phyloP scores from a whole-genome alignment of 352 stramenopile species.

The Pythium periplocum region DNA sequence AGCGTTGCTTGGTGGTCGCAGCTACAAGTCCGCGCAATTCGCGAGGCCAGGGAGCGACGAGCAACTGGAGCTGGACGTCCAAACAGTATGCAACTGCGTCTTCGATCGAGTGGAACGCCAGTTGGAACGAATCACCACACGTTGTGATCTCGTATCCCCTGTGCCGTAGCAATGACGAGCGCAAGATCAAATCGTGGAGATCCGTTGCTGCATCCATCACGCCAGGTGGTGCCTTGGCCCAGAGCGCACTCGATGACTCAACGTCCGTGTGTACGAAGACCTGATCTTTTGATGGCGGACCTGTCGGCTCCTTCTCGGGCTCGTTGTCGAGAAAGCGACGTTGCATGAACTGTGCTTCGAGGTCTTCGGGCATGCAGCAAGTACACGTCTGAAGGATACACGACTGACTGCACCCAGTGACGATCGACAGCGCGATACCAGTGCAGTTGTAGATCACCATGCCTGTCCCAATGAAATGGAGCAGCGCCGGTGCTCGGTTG shows the following conservation, averaged over 20 bases:
- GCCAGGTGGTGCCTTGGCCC: neutral
- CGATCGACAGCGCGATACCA: neutral
- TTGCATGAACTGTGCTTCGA: no score
- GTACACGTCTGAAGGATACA: neutral
- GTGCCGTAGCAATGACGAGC: constrained; percentile 4
- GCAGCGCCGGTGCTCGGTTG: neutral
- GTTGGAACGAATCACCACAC: constrained; percentile 15
- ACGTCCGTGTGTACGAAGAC: constrained; percentile 23
- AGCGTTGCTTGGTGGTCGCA: constrained; percentile 3
- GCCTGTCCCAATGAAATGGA: constrained; percentile 6
- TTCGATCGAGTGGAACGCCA: constrained; percentile 15
- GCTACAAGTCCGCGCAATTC: constrained; percentile 8
- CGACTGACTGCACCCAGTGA: neutral
- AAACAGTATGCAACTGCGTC: constrained; percentile 17
- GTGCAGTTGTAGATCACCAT: constrained; percentile 3
- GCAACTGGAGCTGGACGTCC: constrained; percentile 10
- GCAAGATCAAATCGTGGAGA: constrained; percentile 13
- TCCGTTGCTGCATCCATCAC: constrained; percentile 5
- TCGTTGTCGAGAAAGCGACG: neutral
- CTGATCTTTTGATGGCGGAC: neutral
- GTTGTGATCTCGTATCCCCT: constrained; percentile 20
- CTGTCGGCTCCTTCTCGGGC: neutral
- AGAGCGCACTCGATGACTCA: constrained; percentile 18
- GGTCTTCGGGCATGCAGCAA: constrained; percentile 1
- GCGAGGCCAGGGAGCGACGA: constrained; percentile 7